Evolutionary conservation across 306 rosid species (phyloP), one percentile per base, ranked within the genome.

Genomic region (Chamaecrista fasciculata): DNA sequence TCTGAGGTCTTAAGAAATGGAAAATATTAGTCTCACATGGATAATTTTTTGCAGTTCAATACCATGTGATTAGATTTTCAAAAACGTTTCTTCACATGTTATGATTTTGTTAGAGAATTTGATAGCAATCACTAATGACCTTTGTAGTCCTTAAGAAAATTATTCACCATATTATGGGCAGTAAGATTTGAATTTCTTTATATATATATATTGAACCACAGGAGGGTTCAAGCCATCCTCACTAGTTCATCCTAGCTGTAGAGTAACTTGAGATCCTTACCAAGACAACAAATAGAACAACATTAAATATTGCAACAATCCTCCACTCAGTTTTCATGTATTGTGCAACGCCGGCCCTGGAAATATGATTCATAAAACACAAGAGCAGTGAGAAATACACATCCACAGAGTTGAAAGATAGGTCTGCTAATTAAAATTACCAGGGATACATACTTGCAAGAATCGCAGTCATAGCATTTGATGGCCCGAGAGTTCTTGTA

Each of bases 241-340:
- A 37, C 9, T 10, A 33, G 28, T 11, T 36, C 10, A 21, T 60
- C 1, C 16, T 5, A 37, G 3, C 8, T 5, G 50, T 21, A 39
- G 12, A 36, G 2, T 2, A 37, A 60, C 47, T 18, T 21, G 11
- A 8, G 42, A 29, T 3, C 8, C 91, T 85, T 72, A 90, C 98
- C 95, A 90, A 78, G 69, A 90, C 80, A 62, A 80, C 82, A 74
- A 94, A 94, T 36, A 94, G 71, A 67, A 80, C 56, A 33, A 86
- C 78, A 23, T 94, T 86, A 63, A 94, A 94, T 78, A 90, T 84
- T 8, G 98, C 98, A 37, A 86, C 96, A 67, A 93, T 83, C 77
- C 96, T 85, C 96, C 98, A 93, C 78, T 93, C 96, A 0, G 79
- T 80, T 90, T 93, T 93, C 96, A 90, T 93, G 93, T 93, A 90